Conservation (phyloP, 2,329 filamentous ascomycete species). For the Cercospora sp. region DNA sequence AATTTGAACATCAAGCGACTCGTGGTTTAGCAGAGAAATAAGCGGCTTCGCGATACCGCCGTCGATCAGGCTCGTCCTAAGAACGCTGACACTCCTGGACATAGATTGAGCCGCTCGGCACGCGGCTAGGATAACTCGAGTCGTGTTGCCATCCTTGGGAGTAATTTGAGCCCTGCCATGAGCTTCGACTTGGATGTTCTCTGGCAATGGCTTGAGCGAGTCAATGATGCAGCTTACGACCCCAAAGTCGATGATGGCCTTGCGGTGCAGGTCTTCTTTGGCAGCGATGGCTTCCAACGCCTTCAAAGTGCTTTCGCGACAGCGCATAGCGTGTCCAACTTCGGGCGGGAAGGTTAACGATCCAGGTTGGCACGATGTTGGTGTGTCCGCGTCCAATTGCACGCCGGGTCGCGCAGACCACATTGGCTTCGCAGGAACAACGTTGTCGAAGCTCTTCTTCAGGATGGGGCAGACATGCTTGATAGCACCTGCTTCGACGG, state of each 20-base stretch:
- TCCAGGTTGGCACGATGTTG: constrained; percentile 53
- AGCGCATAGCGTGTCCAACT: constrained; percentile 68
- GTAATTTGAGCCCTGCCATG: constrained; percentile 39
- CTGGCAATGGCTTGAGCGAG: constrained; percentile 65
- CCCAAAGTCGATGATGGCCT: constrained; percentile 78
- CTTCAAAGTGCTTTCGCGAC: constrained; percentile 73
- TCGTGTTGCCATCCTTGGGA: constrained; percentile 71
- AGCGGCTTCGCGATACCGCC: constrained; percentile 76
- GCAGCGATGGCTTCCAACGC: constrained; percentile 80
- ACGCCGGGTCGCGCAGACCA: constrained; percentile 53
- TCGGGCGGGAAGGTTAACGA: constrained; percentile 61
- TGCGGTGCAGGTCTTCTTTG: constrained; percentile 80
- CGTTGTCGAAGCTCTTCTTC: constrained; percentile 65
- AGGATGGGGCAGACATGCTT: constrained; percentile 63
- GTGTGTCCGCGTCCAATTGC: constrained; percentile 21
- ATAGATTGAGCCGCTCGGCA: constrained; percentile 80
- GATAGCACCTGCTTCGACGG: constrained; percentile 68
- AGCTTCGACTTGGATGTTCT: constrained; percentile 33
- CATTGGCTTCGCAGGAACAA: constrained; percentile 52
- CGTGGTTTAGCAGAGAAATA: constrained; percentile 71
- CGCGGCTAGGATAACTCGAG: constrained; percentile 76
- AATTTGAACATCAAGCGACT: constrained; percentile 76
- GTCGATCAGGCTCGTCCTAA: constrained; percentile 86
- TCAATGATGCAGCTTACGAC: constrained; percentile 79
- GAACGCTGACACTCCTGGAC: constrained; percentile 77